Conservation (phyloP, 2,329 filamentous ascomycete genomes). For the Stromatinia cepivora region DNA sequence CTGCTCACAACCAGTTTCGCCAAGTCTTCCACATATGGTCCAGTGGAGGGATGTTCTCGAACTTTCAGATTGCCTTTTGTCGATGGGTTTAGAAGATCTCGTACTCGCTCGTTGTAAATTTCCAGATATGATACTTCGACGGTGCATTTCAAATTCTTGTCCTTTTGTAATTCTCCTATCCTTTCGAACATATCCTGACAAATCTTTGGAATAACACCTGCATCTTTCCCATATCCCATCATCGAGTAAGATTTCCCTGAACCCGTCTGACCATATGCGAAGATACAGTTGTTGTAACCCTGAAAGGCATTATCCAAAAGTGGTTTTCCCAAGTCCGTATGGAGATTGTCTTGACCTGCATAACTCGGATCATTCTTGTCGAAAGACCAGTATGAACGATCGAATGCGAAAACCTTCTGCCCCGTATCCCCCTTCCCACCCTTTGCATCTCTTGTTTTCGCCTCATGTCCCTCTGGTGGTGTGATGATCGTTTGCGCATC, state of each 20-base stretch:
- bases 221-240: slow-evolving; percentile 98
- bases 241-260: slow-evolving; percentile 99
- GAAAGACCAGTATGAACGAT: slow-evolving; percentile 98
- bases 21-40: slow-evolving; percentile 96
- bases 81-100: slow-evolving; percentile 89
- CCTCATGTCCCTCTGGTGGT: slow-evolving; percentile 64
- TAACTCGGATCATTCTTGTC: slow-evolving; percentile 77
- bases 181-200: slow-evolving; percentile 97
- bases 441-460: slow-evolving; percentile 58
- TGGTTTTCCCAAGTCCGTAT: slow-evolving; percentile 83
- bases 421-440: slow-evolving; percentile 63
- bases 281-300: slow-evolving; percentile 99
- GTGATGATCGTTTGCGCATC: slow-evolving; percentile 84
- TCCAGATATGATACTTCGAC: slow-evolving; percentile 98
- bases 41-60: slow-evolving; percentile 94
- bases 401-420: slow-evolving; percentile 89
- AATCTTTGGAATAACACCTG: slow-evolving; percentile 94
- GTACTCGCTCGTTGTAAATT: slow-evolving; percentile 98
- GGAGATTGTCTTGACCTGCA: slow-evolving; percentile 86
- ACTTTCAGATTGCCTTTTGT: slow-evolving; percentile 97
- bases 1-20: slow-evolving; percentile 92
- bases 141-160: slow-evolving; percentile 80
- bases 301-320: slow-evolving; percentile 97
- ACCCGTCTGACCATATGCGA: slow-evolving; percentile 96
- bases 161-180: slow-evolving; percentile 68